Percentiles rank a stretch among this genome's conserved stretches.
Conservation (phyloP, 495 filamentous ascomycete genomes). For the Polyplosphaeria fusca region DNA sequence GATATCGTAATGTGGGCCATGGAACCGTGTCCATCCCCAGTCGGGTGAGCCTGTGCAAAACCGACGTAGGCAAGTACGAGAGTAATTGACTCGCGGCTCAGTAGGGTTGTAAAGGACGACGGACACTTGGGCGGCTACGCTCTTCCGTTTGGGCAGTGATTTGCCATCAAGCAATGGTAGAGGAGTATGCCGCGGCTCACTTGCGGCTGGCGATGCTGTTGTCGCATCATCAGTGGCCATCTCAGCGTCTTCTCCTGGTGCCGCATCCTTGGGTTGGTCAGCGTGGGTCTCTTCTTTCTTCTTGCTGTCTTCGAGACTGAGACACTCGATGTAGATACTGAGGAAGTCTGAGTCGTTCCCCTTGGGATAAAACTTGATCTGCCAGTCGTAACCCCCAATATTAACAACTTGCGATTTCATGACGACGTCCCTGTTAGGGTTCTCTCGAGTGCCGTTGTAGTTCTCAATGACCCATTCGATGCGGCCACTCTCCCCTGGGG, state of each 20-base stretch:
- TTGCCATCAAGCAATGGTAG: slow-evolving; percentile 35
- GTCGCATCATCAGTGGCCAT: slow-evolving; percentile 9
- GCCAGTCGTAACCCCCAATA: slow-evolving; percentile 65
- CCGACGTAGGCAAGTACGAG: slow-evolving; percentile 57
- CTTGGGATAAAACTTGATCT: slow-evolving; percentile 65
- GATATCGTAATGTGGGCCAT: slow-evolving; percentile 60
- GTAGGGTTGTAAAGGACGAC: slow-evolving; percentile 64
- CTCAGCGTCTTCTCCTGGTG: slow-evolving; percentile 1
- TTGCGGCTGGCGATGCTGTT: neutral
- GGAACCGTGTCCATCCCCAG: slow-evolving; percentile 67
- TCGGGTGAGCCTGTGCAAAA: slow-evolving; percentile 59
- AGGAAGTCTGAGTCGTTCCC: slow-evolving; percentile 62
- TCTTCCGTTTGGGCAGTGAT: slow-evolving; percentile 21
- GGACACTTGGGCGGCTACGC: slow-evolving; percentile 59
- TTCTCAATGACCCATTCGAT: slow-evolving; percentile 60
- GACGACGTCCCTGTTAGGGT: slow-evolving; percentile 56
- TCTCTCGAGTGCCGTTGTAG: slow-evolving; percentile 60
- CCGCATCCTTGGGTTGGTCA: neutral
- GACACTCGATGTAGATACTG: slow-evolving; percentile 64
- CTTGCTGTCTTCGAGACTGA: slow-evolving; percentile 42
- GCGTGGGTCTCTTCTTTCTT: slow-evolving; percentile 14
- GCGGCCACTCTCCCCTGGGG: slow-evolving; percentile 50
- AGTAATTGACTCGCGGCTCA: slow-evolving; percentile 60
- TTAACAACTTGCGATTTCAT: slow-evolving; percentile 59
- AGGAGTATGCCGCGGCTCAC: slow-evolving; percentile 28